Evolutionary conservation across 495 filamentous ascomycete genomes (phyloP).

Genomic region (Neurospora sublineolata): DNA sequence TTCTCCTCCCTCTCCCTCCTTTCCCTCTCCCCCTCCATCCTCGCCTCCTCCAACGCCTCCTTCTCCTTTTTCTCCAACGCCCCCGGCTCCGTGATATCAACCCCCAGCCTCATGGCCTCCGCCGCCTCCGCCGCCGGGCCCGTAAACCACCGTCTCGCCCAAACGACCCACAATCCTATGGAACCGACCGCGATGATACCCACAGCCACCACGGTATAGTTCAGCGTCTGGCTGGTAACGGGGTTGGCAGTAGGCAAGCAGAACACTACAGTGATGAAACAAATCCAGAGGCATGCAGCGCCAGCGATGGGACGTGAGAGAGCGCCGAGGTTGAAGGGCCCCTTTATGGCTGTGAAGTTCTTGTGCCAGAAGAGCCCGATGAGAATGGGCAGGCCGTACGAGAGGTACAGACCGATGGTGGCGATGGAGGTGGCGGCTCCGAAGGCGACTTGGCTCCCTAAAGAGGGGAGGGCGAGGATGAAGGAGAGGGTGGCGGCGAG

Average conservation of each 20-base stretch:
- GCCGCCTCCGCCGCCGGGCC: slow-evolving; percentile 44
- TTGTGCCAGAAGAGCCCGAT: slow-evolving; percentile 39
- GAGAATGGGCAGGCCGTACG: slow-evolving; percentile 54
- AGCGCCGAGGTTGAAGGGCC: slow-evolving; percentile 47
- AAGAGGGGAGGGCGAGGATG: slow-evolving; percentile 46
- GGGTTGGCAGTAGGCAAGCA: slow-evolving; percentile 51
- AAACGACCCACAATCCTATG: slow-evolving; percentile 21
- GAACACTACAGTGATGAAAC: slow-evolving; percentile 50
- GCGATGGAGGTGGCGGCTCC: slow-evolving; percentile 51
- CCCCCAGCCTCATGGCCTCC: slow-evolving; percentile 35
- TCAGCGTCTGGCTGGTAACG: slow-evolving; percentile 45
- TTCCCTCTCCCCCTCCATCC: background rate
- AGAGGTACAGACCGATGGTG: slow-evolving; percentile 59
- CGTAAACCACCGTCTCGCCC: slow-evolving; percentile 47
- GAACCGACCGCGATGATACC: slow-evolving; percentile 42
- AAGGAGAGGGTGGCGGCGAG: slow-evolving; percentile 49
- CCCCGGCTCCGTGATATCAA: slow-evolving; percentile 36
- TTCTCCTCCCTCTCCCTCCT: background rate
- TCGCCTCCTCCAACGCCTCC: background rate
- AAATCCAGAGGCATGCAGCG: slow-evolving; percentile 42
- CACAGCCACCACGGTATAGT: slow-evolving; percentile 53
- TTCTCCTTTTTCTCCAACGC: slow-evolving; percentile 34
- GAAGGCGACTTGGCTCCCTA: slow-evolving; percentile 51
- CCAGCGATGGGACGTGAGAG: slow-evolving; percentile 43
- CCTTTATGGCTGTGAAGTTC: slow-evolving; percentile 33